Base-by-base conservation (phyloP, 345 rosid species). In the Salix caprea region DNA sequence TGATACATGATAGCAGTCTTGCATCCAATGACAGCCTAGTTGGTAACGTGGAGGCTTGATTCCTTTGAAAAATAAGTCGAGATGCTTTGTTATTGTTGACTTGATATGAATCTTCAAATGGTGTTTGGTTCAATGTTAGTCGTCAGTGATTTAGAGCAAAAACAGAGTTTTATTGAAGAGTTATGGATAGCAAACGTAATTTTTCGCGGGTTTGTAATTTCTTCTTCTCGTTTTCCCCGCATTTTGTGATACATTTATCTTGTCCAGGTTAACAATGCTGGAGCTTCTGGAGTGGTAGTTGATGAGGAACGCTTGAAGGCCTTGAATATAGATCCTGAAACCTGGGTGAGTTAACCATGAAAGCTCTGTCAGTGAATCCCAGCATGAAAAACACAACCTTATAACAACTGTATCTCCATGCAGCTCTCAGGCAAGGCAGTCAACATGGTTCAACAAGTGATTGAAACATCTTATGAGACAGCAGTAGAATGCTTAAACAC, bases 261-360 rank as follows among this genome's bases (percentile, higher is more conserved):
- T 58, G 12, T 34, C 74, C 85, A 83, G 86, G 92, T 86, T 16
- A 85, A 85, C 67, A 89, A 88, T 72, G 91, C 89, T 15, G 91
- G 85, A 71, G 82, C 79, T 44, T 76, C 75, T 7, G 88, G 87
- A 10, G 87, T 76, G 18, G 74, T 74, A 4, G 84, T 76, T 46
- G 85, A 86, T 46, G 87, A 73, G 72, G 85, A 86, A 32, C 74
- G 34, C 67, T 79, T 86, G 4, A 86, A 65, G 84, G 87, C 87
- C 23, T 23, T 87, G 68, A 81, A 86, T 32, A 83, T 89, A 76
- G 86, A 85, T 60, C 74, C 88, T 15, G 67, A 79, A 69, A 67
- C 79, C 40, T 86, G 89, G 88, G 89, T 84, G 80, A 76, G 79
- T 76, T 7, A 46, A 11, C 23, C 21, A 13, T 40, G 9, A 15